phyloP scores from a whole-genome alignment of 108 stramenopile species.

The Skeletonema grethae region DNA sequence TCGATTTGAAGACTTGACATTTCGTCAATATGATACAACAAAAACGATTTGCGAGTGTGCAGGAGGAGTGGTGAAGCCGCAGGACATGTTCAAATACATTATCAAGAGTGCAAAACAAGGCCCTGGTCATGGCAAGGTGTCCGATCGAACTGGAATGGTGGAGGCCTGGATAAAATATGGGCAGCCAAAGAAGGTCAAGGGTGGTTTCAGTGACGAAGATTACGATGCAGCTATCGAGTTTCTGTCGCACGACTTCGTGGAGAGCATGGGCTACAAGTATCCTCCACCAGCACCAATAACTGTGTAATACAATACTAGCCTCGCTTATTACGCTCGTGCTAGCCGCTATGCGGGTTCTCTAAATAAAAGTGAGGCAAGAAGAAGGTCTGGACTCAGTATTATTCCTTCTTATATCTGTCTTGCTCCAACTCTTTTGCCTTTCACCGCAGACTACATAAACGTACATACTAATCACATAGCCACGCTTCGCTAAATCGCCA shows the following conservation, averaged over 20 bases:
- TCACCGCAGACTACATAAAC: too few relatives aligned
- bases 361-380: too few relatives aligned
- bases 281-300: constrained; percentile 42
- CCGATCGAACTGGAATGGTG: constrained; percentile 57
- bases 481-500: too few relatives aligned
- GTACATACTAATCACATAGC: too few relatives aligned
- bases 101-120: constrained; percentile 55
- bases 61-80: constrained; percentile 47
- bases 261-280: constrained; percentile 63
- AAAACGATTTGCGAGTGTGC: constrained; percentile 65
- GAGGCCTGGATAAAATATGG: constrained; percentile 80
- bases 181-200: constrained; percentile 46
- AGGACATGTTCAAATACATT: constrained; percentile 49
- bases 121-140: constrained; percentile 55
- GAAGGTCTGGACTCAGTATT: too few relatives aligned
- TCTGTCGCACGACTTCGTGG: constrained; percentile 53
- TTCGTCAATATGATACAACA: constrained; percentile 64
- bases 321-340: too few relatives aligned
- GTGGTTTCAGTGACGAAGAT: constrained; percentile 59
- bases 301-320: too few relatives aligned
- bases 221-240: constrained; percentile 49
- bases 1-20: constrained; percentile 81
- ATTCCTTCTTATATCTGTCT: too few relatives aligned
- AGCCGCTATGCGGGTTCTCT: too few relatives aligned
- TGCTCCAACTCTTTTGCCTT: too few relatives aligned